Base-by-base conservation (phyloP, 371 early-diverging fungal species). In the Mortierella sp. region DNA sequence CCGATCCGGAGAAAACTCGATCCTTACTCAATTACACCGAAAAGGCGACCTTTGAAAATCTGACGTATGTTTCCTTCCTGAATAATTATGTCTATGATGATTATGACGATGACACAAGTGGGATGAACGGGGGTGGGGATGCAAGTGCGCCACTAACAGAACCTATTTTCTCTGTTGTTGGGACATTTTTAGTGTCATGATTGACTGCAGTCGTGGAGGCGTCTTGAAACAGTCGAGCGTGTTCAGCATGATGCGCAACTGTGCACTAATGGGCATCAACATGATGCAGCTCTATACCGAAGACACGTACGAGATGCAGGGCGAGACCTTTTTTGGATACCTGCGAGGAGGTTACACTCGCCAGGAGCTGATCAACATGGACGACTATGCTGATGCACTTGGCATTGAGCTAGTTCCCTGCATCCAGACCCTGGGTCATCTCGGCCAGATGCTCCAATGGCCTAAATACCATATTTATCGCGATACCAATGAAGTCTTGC, bases 401-500 rank as follows among this genome's bases (percentile, higher is more conserved):
- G 97, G 96, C n/a, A 95, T 97, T 60, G 97, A 97, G 81, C 94
- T 97, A 3, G 93, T 97, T 28, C 95, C 97, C 8, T 97, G 97
- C 84, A 97, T 97, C 63, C 97, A 97, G 88, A 97, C 96, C 13
- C 88, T 97, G 73, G 97, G 97, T 2, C 97, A 97, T 83, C 80
- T 97, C 79, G 97, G 97, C 0, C 97, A 97, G 81, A 92, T 97
- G 8, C 88, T 97, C 48, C 97, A 97, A 88, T 97, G 97, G 97
- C 97, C 97, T 8, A 91, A 92, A 50, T 97, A 93, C 84, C 91
- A 94, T 13, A 80, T 93, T 71, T 87, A 96, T 14, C 91, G 96
- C 74, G 97, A 97, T 81, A 97, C 96, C 2, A 89, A 88, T 58
- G 97, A 97, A 80, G 97, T 97, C 0, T 79, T 97, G 2, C 84